Evolutionary conservation across 1,284 basidiomycete species (phyloP).

Genomic region (Tilletia setariae): DNA sequence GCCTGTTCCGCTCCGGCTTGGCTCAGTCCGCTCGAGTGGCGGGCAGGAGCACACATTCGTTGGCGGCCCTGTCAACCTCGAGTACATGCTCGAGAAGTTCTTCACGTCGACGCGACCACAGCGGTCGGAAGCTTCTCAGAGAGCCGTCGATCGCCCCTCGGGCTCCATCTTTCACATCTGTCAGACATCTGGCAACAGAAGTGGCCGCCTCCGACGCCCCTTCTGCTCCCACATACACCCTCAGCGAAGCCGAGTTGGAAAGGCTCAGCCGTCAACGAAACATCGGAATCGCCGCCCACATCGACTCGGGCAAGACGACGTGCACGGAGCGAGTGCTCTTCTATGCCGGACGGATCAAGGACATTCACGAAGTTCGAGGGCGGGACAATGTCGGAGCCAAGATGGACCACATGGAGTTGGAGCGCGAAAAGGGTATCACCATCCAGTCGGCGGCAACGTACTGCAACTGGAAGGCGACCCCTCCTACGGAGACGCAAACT

Average conservation of each 20-base stretch:
- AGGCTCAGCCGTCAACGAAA: slow-evolving; percentile 51
- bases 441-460: slow-evolving; percentile 90
- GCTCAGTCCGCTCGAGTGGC: too few relatives aligned
- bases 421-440: slow-evolving; percentile 83
- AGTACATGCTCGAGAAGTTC: too few relatives aligned
- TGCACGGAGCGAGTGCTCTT: slow-evolving; percentile 95
- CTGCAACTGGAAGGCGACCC: slow-evolving; percentile 82
- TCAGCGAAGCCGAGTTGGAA: background rate
- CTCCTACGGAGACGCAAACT: slow-evolving; percentile 65
- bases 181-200: slow-evolving; percentile 1
- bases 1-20: too few relatives aligned
- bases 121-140: too few relatives aligned
- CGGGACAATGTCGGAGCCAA: slow-evolving; percentile 83
- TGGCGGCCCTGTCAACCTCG: too few relatives aligned
- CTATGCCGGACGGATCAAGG: slow-evolving; percentile 92
- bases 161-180: background rate
- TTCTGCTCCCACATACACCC: background rate
- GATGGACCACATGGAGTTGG: slow-evolving; percentile 83
- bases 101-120: too few relatives aligned
- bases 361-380: slow-evolving; percentile 96
- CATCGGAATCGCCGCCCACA: slow-evolving; percentile 58
- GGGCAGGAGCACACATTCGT: too few relatives aligned
- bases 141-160: too few relatives aligned
- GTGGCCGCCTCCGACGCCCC: background rate
- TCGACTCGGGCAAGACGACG: slow-evolving; percentile 95